phyloP scores from a whole-genome alignment of 129 eudicot species.

The Smallanthus sonchifolius region DNA sequence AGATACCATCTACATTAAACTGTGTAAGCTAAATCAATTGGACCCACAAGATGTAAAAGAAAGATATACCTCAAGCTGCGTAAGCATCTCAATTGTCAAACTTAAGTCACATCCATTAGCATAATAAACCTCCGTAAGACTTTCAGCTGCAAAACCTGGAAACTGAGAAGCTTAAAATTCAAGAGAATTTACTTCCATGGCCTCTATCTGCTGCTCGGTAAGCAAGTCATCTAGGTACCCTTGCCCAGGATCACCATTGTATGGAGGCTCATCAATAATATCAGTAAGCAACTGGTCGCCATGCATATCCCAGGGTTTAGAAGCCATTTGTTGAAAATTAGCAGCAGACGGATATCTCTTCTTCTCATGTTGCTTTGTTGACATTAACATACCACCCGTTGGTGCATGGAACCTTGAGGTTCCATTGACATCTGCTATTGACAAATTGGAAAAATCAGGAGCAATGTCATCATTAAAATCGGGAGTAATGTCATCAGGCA shows the following conservation, averaged over 20 bases:
- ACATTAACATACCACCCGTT: neutral
- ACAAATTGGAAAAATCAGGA: slow-evolving; percentile 41
- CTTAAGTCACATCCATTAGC: slow-evolving; percentile 79
- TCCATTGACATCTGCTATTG: slow-evolving; percentile 53
- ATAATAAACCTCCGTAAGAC: slow-evolving; percentile 77
- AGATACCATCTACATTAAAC: neutral
- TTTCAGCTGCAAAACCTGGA: slow-evolving; percentile 86
- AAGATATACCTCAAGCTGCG: slow-evolving; percentile 85
- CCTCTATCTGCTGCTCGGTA: slow-evolving; percentile 58
- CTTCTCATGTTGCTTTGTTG: slow-evolving; percentile 43
- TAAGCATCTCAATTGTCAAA: slow-evolving; percentile 84
- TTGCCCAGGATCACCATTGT: slow-evolving; percentile 44
- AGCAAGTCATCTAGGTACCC: slow-evolving; percentile 49
- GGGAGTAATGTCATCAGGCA: slow-evolving; percentile 94
- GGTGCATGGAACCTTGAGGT: slow-evolving; percentile 32
- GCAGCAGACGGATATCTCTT: slow-evolving; percentile 37
- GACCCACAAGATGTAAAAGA: neutral
- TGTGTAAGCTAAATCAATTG: neutral
- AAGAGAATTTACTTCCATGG: slow-evolving; percentile 47
- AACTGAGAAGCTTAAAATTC: slow-evolving; percentile 78
- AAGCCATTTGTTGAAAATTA: slow-evolving; percentile 32
- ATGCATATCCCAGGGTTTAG: slow-evolving; percentile 64
- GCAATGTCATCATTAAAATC: slow-evolving; percentile 58
- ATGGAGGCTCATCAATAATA: slow-evolving; percentile 39
- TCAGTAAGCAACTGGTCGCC: slow-evolving; percentile 46